Evolutionary conservation across 2,329 filamentous ascomycete species (phyloP).

Genomic region (Neocatenulostroma microsporum): DNA sequence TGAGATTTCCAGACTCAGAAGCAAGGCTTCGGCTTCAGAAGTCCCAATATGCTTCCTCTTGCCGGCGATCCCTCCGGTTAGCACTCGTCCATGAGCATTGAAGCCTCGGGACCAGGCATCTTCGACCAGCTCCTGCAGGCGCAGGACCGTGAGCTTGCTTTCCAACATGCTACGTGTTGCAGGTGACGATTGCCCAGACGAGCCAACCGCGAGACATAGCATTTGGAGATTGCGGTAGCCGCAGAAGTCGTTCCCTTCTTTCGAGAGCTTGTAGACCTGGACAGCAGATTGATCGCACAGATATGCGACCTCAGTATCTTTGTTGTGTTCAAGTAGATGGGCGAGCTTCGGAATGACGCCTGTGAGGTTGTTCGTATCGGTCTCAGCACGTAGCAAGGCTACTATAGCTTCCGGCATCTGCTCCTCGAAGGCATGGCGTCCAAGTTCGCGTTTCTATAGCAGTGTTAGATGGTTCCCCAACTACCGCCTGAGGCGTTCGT

Average conservation of each 20-base stretch:
- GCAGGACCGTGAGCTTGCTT: conserved; percentile 58
- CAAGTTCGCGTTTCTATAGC: conserved; percentile 37
- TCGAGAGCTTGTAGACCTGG: conserved; percentile 71
- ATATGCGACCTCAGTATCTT: conserved; percentile 60
- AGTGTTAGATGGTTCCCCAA: too few relatives aligned
- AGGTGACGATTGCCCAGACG: background rate
- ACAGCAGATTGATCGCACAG: conserved; percentile 66
- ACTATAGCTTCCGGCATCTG: conserved; percentile 37
- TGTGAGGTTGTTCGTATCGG: conserved; percentile 31
- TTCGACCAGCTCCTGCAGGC: conserved; percentile 80
- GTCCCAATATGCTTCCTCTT: conserved; percentile 97
- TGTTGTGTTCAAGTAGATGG: conserved; percentile 49
- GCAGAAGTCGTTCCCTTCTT: conserved; percentile 74
- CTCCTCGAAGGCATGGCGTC: conserved; percentile 39
- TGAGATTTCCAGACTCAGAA: conserved; percentile 57
- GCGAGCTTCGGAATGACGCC: conserved; percentile 38
- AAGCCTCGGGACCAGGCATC: conserved; percentile 78
- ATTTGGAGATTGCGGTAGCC: conserved; percentile 95
- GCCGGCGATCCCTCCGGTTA: conserved; percentile 76
- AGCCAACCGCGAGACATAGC: conserved; percentile 39
- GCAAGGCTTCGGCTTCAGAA: conserved; percentile 74
- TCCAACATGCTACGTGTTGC: conserved; percentile 33
- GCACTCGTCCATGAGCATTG: conserved; percentile 61
- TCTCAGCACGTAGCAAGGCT: conserved; percentile 9
- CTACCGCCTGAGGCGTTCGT: too few relatives aligned